These are phyloP conservation scores for Metschnikowia gruessii DNA, from an alignment of 805 yeast species.

Conservation along the genomic window DNA sequence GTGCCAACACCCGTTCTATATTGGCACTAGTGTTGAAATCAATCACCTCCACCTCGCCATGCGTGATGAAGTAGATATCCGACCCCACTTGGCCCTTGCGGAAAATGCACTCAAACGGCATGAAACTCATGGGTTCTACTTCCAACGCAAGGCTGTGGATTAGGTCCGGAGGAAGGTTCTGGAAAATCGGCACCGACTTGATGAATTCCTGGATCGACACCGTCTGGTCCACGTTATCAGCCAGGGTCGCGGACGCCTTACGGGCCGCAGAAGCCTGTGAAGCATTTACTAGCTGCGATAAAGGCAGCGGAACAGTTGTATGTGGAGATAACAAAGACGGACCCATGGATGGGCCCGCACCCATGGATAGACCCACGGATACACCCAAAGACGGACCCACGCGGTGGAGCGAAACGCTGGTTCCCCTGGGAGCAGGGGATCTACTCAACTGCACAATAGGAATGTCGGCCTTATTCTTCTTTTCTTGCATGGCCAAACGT, in stretches of 20 bases:
- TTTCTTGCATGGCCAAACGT: constrained; percentile 66
- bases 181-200: constrained; percentile 56
- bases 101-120: constrained; percentile 59
- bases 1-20: constrained; percentile 48
- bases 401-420: constrained; percentile 13
- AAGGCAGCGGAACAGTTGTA: constrained; percentile 20
- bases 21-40: constrained; percentile 23
- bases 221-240: constrained; percentile 47
- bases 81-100: constrained; percentile 57
- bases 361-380: too few relatives aligned
- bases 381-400: too few relatives aligned
- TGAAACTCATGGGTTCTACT: constrained; percentile 52
- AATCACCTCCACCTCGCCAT: constrained; percentile 70
- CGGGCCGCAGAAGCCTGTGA: constrained; percentile 9
- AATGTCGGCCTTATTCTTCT: constrained; percentile 48
- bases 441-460: constrained; percentile 23
- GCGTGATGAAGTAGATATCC: constrained; percentile 63
- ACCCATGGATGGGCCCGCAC: too few relatives aligned
- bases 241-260: constrained; percentile 4
- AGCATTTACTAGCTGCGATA: constrained; percentile 14
- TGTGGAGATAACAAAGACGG: too few relatives aligned
- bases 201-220: constrained; percentile 58
- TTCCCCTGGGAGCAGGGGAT: constrained; percentile 14
- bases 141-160: constrained; percentile 63
- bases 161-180: constrained; percentile 53